Conservation (phyloP, 1,139 yeast species). For the Spencermartinsiella ligniputridi region DNA sequence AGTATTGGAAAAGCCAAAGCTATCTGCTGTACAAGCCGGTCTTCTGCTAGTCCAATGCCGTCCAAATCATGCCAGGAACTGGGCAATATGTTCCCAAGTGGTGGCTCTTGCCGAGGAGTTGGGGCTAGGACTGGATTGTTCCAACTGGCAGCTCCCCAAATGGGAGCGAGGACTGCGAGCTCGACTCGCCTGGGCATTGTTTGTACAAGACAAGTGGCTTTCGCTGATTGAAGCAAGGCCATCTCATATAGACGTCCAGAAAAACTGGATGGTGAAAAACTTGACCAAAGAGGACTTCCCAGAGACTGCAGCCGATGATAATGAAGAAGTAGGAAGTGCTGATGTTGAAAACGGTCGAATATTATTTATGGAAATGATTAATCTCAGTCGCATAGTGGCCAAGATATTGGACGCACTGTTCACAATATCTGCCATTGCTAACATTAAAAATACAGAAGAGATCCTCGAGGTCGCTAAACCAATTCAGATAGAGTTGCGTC, state of each 20-base stretch:
- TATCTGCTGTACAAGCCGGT: conserved; percentile 44
- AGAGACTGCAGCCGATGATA: conserved; percentile 44
- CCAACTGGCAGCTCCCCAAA: conserved; percentile 81
- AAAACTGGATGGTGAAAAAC: conserved; percentile 32
- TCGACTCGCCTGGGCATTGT: conserved; percentile 90
- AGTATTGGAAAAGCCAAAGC: conserved; percentile 39
- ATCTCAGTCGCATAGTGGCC: conserved; percentile 63
- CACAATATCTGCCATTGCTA: conserved; percentile 60
- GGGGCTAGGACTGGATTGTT: conserved; percentile 81
- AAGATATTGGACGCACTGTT: conserved; percentile 69
- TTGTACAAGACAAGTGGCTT: conserved; percentile 84
- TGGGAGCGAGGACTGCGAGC: conserved; percentile 89
- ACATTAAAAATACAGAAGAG: conserved; percentile 53
- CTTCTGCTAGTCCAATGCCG: conserved; percentile 38
- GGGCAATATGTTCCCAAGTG: conserved; percentile 84
- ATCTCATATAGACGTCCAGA: conserved; percentile 47
- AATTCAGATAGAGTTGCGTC: conserved; percentile 66
- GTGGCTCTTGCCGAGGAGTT: conserved; percentile 81
- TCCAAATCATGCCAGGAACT: conserved; percentile 56
- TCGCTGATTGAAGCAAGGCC: conserved; percentile 75
- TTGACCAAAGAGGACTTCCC: conserved; percentile 33
- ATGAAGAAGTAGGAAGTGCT: conserved; percentile 56
- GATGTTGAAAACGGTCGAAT: conserved; percentile 64
- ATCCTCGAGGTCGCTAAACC: conserved; percentile 80
- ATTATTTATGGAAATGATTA: conserved; percentile 67